These are phyloP conservation scores for Artemisia argyi DNA, from an alignment of 129 eudicot genomes.

Conservation along the genomic window DNA sequence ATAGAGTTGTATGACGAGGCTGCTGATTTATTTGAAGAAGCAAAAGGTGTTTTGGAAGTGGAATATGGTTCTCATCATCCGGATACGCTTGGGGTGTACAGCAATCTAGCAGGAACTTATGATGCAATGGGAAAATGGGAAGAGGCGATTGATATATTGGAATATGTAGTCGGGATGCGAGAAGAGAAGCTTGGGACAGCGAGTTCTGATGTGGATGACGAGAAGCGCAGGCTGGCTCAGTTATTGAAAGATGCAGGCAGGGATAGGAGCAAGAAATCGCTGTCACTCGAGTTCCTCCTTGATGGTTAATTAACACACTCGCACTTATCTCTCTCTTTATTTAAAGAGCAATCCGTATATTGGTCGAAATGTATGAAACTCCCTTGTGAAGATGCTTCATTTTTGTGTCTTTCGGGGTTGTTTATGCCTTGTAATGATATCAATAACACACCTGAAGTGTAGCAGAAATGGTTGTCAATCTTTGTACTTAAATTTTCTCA, in stretches of 20 bases:
- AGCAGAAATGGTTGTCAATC: constrained; percentile 22
- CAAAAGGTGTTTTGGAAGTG: constrained; percentile 66
- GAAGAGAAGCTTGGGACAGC: constrained; percentile 96
- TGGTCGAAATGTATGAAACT: constrained; percentile 13
- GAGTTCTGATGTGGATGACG: constrained; percentile 77
- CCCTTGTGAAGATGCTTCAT: constrained; percentile 30
- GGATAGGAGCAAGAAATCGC: constrained; percentile 54
- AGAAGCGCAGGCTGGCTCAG: constrained; percentile 57
- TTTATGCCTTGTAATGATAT: background rate
- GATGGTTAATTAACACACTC: constrained; percentile 26
- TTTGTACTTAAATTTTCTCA: constrained; percentile 12
- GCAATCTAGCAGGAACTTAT: constrained; percentile 95
- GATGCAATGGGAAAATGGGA: constrained; percentile 94
- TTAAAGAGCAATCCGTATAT: constrained; percentile 22
- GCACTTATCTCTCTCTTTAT: constrained; percentile 26
- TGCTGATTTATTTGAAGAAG: constrained; percentile 84
- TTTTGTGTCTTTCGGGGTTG: constrained; percentile 20
- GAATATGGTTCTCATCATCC: constrained; percentile 89
- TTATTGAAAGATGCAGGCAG: constrained; percentile 68
- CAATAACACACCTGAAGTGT: constrained; percentile 3
- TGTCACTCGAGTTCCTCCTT: constrained; percentile 69
- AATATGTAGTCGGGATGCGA: constrained; percentile 66
- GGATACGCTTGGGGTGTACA: constrained; percentile 80
- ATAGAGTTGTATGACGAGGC: constrained; percentile 69
- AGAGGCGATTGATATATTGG: constrained; percentile 81